A percentile compares a stretch with the other conserved stretches of the same genome.
Conservation (phyloP, 2,329 filamentous ascomycete species). For the Lasiodiplodia theobromae region DNA sequence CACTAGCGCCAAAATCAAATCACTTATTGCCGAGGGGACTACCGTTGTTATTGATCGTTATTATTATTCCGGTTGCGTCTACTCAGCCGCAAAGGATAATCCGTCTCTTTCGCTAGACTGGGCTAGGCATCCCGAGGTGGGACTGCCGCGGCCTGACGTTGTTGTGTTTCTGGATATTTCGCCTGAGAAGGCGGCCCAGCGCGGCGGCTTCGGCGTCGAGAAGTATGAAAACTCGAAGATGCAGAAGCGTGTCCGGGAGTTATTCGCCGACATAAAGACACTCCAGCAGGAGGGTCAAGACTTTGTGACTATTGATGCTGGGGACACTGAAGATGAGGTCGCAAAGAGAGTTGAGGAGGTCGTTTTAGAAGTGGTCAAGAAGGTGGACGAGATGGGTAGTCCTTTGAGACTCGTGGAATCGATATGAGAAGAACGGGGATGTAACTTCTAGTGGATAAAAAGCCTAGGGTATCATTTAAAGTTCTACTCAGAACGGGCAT, state of each 20-base stretch:
- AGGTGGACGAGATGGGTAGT: slow-evolving; percentile 36
- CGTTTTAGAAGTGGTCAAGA: slow-evolving; percentile 37
- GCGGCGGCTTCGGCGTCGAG: slow-evolving; percentile 90
- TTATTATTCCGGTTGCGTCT: slow-evolving; percentile 93
- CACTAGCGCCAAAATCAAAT: slow-evolving; percentile 16
- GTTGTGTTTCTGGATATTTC: slow-evolving; percentile 87
- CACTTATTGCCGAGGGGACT: slow-evolving; percentile 59
- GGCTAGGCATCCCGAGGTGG: slow-evolving; percentile 84
- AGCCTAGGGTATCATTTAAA: slow-evolving; percentile 2
- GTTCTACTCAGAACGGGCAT: background rate
- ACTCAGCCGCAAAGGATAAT: slow-evolving; percentile 86
- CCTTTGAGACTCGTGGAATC: slow-evolving; percentile 40
- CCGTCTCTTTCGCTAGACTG: slow-evolving; percentile 74
- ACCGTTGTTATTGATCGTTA: slow-evolving; percentile 91
- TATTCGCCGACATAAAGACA: slow-evolving; percentile 69
- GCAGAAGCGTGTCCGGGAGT: slow-evolving; percentile 77
- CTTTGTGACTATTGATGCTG: slow-evolving; percentile 64
- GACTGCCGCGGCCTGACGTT: slow-evolving; percentile 84
- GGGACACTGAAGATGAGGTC: slow-evolving; percentile 59
- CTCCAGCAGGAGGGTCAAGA: slow-evolving; percentile 57
- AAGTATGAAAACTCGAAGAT: slow-evolving; percentile 85
- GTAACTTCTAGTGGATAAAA: background rate
- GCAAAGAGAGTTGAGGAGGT: slow-evolving; percentile 43
- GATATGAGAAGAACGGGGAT: slow-evolving; percentile 35
- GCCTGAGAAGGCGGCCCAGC: slow-evolving; percentile 71